These are phyloP conservation scores for Ceratobasidium sp. DNA, from an alignment of 1,284 basidiomycete species.

Conservation along the genomic window DNA sequence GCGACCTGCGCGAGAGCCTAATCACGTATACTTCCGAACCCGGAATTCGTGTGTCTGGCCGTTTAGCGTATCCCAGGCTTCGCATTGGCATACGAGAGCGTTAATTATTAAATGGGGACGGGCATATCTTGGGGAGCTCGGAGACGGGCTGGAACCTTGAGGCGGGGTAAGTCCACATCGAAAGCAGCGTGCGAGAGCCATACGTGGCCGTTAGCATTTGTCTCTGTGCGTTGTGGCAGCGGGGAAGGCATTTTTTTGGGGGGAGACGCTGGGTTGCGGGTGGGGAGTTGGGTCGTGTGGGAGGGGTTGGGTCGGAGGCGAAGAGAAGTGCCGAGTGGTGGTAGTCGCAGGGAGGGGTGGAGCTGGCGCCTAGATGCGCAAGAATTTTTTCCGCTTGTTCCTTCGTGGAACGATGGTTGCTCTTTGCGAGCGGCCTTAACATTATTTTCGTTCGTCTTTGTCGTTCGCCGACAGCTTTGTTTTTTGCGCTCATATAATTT, in stretches of 20 bases:
- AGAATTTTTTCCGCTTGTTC: slow-evolving; percentile 44
- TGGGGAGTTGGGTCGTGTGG: too few relatives aligned
- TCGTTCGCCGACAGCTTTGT: neutral
- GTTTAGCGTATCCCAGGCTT: slow-evolving; percentile 19
- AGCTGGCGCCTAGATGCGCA: slow-evolving; percentile 37
- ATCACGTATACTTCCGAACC: neutral
- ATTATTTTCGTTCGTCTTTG: slow-evolving; percentile 2
- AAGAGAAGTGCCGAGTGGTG: neutral
- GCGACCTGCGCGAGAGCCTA: slow-evolving; percentile 41
- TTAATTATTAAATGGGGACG: slow-evolving; percentile 5
- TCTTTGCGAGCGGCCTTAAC: slow-evolving; percentile 37
- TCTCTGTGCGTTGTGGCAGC: slow-evolving; percentile 27
- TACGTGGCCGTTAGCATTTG: slow-evolving; percentile 33
- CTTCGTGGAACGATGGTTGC: slow-evolving; percentile 35
- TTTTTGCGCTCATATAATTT: neutral
- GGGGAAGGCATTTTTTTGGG: slow-evolving; percentile 22
- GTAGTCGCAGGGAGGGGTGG: slow-evolving; percentile 7
- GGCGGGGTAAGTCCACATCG: slow-evolving; percentile 39
- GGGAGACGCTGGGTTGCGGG: too few relatives aligned
- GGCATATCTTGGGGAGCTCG: slow-evolving; percentile 9
- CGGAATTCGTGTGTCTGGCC: slow-evolving; percentile 7
- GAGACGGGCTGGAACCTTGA: slow-evolving; percentile 30
- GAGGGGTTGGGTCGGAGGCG: neutral
- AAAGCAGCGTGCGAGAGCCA: slow-evolving; percentile 39
- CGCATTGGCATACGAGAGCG: slow-evolving; percentile 43